These are phyloP conservation scores for Aspergillus biplanus DNA, from an alignment of 495 filamentous ascomycete genomes.

Conservation along the genomic window DNA sequence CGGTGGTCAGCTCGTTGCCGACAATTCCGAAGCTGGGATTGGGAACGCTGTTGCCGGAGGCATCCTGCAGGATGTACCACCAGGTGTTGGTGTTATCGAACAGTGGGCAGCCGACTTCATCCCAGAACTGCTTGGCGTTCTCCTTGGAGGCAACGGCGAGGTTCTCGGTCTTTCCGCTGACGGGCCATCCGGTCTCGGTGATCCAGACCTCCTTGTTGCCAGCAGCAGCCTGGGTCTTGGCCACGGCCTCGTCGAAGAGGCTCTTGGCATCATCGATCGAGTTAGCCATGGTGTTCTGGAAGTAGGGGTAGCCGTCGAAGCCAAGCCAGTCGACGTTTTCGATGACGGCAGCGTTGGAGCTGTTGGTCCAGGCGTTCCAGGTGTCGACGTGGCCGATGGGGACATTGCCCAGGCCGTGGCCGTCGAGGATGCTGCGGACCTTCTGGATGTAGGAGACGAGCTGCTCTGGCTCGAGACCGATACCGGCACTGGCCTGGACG, in stretches of 20 bases:
- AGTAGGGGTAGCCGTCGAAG: constrained; percentile 77
- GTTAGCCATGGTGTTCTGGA: constrained; percentile 71
- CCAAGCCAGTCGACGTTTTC: constrained; percentile 75
- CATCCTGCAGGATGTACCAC: constrained; percentile 77
- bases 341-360: constrained; percentile 70
- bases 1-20: constrained; percentile 56
- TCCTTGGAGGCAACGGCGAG: constrained; percentile 62
- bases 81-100: constrained; percentile 71
- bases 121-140: constrained; percentile 84
- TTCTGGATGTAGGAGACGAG: constrained; percentile 69
- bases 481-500: constrained; percentile 53
- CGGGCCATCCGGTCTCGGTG: constrained; percentile 90
- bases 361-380: constrained; percentile 84
- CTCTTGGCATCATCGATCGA: constrained; percentile 60
- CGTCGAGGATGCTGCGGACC: constrained; percentile 59
- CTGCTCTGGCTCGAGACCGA: constrained; percentile 60
- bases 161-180: constrained; percentile 62
- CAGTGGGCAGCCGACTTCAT: constrained; percentile 72
- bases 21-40: constrained; percentile 73
- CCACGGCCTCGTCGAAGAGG: constrained; percentile 66
- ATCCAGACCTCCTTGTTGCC: constrained; percentile 78
- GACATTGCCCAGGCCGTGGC: constrained; percentile 57
- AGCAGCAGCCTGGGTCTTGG: constrained; percentile 58
- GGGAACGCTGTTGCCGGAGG: constrained; percentile 50
- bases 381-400: constrained; percentile 89